Percentiles rank a stretch among this genome's conserved stretches.
These are phyloP conservation scores for Talaromyces amestolkiae DNA, from an alignment of 2,329 filamentous ascomycete species.

Conservation along the genomic window DNA sequence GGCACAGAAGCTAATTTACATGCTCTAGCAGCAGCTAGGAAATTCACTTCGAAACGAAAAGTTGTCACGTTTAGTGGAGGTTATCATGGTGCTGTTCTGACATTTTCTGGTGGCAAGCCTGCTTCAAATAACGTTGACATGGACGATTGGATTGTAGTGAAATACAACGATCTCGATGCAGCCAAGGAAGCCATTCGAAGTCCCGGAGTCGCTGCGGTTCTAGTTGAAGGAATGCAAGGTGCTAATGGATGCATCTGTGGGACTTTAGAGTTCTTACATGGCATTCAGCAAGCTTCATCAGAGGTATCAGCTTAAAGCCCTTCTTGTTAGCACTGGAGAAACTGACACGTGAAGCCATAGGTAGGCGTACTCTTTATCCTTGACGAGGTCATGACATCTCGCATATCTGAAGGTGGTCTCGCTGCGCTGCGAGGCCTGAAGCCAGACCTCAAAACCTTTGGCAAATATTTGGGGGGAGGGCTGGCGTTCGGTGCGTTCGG, in stretches of 20 bases:
- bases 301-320: background rate
- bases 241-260: conserved; percentile 58
- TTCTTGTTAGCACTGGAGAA: background rate
- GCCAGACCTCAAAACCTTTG: conserved; percentile 63
- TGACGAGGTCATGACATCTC: conserved; percentile 70
- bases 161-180: conserved; percentile 4
- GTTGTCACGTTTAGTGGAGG: background rate
- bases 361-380: conserved; percentile 52
- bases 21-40: conserved; percentile 55
- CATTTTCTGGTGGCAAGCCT: background rate
- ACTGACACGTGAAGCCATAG: background rate
- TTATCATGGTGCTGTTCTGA: background rate
- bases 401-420: conserved; percentile 54
- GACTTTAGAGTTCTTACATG: conserved; percentile 51
- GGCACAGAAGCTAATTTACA: conserved; percentile 65
- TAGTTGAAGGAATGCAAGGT: conserved; percentile 67
- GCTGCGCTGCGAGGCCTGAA: conserved; percentile 44
- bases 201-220: conserved; percentile 55
- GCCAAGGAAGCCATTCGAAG: background rate
- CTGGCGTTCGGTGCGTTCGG: conserved; percentile 67
- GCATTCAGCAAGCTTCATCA: conserved; percentile 52
- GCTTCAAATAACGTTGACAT: conserved; percentile 9
- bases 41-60: conserved; percentile 41
- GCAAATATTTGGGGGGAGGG: conserved; percentile 67
- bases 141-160: conserved; percentile 6